phyloP scores from a whole-genome alignment of 2,329 filamentous ascomycete genomes.

The Trichoderma aggressivum region DNA sequence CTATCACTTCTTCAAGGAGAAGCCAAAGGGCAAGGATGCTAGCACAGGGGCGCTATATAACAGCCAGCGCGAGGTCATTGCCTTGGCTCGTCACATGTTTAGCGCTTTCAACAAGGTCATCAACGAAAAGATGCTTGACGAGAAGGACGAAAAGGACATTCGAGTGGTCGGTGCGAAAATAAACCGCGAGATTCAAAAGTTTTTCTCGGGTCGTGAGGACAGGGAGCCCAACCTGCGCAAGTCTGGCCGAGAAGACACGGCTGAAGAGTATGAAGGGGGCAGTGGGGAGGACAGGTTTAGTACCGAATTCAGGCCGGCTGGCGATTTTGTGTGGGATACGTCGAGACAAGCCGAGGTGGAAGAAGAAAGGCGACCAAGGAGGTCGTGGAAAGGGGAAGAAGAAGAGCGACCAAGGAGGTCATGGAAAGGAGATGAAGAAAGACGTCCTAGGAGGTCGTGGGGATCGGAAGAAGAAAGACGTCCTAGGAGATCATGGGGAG shows the following conservation, averaged over 20 bases:
- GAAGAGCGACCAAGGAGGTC: not conserved
- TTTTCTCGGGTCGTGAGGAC: constrained; percentile 35
- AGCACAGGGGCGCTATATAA: constrained; percentile 30
- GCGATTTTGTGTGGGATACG: constrained; percentile 35
- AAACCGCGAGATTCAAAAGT: constrained; percentile 37
- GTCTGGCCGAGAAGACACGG: constrained; percentile 15
- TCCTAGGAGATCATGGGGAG: not conserved
- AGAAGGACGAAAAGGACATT: constrained; percentile 33
- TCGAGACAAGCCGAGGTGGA: constrained; percentile 18
- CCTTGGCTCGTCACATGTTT: constrained; percentile 46
- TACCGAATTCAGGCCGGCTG: constrained; percentile 19
- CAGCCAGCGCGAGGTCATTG: constrained; percentile 40
- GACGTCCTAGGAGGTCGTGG: not conserved
- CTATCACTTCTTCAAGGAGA: constrained; percentile 35
- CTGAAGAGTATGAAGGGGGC: constrained; percentile 21
- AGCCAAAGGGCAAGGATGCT: constrained; percentile 24
- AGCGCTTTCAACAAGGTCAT: constrained; percentile 43
- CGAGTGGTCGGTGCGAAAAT: constrained; percentile 34
- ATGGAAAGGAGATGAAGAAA: not conserved
- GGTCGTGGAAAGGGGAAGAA: not conserved
- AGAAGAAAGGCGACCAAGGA: not conserved
- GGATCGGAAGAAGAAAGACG: not conserved
- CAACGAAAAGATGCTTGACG: constrained; percentile 39
- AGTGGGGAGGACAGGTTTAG: constrained; percentile 17
- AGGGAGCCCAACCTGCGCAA: constrained; percentile 33